Base-by-base conservation (phyloP, 371 early-diverging fungal genomes). In the Cokeromyces recurvatus region DNA sequence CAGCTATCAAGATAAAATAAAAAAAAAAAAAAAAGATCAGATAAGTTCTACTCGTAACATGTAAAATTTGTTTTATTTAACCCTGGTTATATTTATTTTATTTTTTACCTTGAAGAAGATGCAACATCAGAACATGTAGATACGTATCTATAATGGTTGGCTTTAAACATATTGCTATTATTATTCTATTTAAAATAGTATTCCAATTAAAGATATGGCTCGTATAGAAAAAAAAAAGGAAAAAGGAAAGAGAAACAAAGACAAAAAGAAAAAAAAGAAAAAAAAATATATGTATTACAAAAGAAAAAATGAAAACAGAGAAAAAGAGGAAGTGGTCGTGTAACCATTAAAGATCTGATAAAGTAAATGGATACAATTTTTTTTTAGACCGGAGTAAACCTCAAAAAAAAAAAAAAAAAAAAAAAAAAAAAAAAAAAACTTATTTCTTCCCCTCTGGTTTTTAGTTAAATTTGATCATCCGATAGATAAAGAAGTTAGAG, bases 291-390 rank as follows among this genome's bases (percentile, higher is more conserved):
- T 12, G 22, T 29, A 8, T 14, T 16, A 21, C 2, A 36, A 47
- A 42, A 34, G 17, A 38, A 34, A 19, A 44, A 43, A 5, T 32
- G 32, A 38, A 22, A 22, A 32, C 25, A 46, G 46, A 48, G 46
- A 49, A 41, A 52, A 53, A 38, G 46, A 37, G 43, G 37, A 37
- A 53, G 21, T 41, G 29, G 49, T 48, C 8, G 46, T 56, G 46
- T 25, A 31, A 54, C 38, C 38, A 34, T 43, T 46, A 46, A 47
- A 43, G 51, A 59, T 59, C 59, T 59, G 59, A 59, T 54, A 59
- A 59, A 53, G 43, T n/a, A 48, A 22, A 46, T n/a, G n/a, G n/a
- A n/a, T n/a, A n/a, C n/a, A 41, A 53, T 35, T 35, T 20, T 43
- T 10, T 22, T 40, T 56, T 50, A 11, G 25, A 51, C 20, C 57